phyloP scores from a whole-genome alignment of 1,284 basidiomycete genomes.

The Puccinia coronata region DNA sequence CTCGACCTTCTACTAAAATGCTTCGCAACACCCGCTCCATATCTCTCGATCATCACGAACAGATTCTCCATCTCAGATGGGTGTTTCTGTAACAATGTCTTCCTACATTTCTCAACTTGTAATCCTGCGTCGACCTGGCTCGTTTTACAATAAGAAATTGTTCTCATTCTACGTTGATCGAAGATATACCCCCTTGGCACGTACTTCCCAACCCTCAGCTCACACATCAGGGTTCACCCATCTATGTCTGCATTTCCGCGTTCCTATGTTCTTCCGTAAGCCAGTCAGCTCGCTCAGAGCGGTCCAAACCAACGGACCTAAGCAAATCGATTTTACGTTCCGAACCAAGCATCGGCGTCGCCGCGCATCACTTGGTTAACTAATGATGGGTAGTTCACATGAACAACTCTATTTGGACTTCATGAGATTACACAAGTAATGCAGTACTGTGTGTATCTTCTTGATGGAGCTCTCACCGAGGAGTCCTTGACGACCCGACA shows the following conservation, averaged over 20 bases:
- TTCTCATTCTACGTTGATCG: not conserved
- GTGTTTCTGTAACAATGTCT: not conserved
- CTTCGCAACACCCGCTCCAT: not conserved
- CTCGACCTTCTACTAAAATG: conserved; percentile 60
- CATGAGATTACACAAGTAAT: too few species aligned
- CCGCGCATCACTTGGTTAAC: too few species aligned
- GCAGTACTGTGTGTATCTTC: too few species aligned
- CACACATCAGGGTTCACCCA: not conserved
- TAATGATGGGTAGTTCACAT: too few species aligned
- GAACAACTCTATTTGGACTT: too few species aligned
- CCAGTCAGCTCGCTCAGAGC: not conserved
- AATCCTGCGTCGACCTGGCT: not conserved
- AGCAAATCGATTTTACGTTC: not conserved
- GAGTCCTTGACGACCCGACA: too few species aligned
- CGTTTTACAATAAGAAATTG: not conserved
- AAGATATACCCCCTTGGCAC: not conserved
- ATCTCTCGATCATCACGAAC: not conserved
- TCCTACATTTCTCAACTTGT: not conserved
- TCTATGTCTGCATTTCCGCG: not conserved
- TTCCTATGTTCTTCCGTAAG: not conserved
- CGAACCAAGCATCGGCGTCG: too few species aligned
- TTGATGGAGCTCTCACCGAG: too few species aligned
- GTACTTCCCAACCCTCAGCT: not conserved
- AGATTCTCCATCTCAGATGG: not conserved
- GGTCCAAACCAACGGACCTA: too few species aligned